Evolutionary conservation across 495 filamentous ascomycete genomes (phyloP), one percentile per base, ranked within the genome.

Genomic region (Aspergillus ellipticus): DNA sequence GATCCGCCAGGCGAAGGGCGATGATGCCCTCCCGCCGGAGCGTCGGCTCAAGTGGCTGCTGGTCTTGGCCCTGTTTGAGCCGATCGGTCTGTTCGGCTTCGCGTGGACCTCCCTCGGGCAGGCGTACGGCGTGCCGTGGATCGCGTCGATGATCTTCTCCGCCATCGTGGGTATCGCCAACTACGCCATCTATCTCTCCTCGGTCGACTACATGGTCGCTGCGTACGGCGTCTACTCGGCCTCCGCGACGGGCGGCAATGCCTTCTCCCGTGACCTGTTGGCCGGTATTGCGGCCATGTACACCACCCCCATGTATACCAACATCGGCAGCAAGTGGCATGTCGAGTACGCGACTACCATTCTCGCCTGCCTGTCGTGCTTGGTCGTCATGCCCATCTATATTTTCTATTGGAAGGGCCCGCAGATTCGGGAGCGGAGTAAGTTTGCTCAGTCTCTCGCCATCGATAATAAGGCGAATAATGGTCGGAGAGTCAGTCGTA

Each of bases 171-270:
- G 81, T 20, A 83, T 86, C 46, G 83, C 84, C 37, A 85, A 87
- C 60, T 88, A 83, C 58, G 74, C 78, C 51, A 86, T 88, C 56
- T 88, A 88, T 67, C 84, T 89, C 74, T 86, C 85, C 9, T 86
- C 87, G 0, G 87, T 90, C 54, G 88, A 91, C 54, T 91, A 91
- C 68, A 90, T 89, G 87, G 82, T 90, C 51, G 83, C 80, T 46
- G 77, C 85, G 1, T 90, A 91, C 62, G 88, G 88, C 6, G 84
- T 83, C 4, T 90, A 89, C 67, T 84, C 86, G 3, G 85, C 88
- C 4, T 90, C 87, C 0, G 88, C 87, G 0, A 89, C 86, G 6
- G 88, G 87, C 37, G 85, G 85, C 9, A 87, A 88, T 54, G 84
- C 77, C 6, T 71, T 76, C 42, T 70, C 70, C 7, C 69, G 75